Base-by-base conservation (phyloP, 306 rosid species). In the Vigna angularis region DNA sequence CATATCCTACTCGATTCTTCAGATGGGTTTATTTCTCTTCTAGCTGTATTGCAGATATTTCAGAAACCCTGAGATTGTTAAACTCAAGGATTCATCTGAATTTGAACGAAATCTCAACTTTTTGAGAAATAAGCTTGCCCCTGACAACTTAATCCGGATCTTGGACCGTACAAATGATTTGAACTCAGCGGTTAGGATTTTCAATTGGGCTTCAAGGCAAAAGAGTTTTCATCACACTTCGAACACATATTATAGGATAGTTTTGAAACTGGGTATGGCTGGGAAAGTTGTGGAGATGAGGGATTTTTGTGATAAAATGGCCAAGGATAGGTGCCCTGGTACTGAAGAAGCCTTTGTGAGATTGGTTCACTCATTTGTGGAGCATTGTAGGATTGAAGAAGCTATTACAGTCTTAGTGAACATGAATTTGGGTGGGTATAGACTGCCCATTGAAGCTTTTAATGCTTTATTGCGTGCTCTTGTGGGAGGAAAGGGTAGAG, bases 121-220 rank as follows among this genome's bases (percentile, higher is more conserved):
- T 73, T 79, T 87, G 88, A 85, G 80, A 58, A 85, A 79, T 66
- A 83, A 83, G 81, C 91, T 89, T 86, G 86, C 56, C 45, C 90
- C 92, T 9, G 90, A 88, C 45, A 88, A 75, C 79, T 85, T 90
- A 57, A 83, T 84, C 77, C 81, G 83, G 67, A 86, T 89, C 74
- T 79, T 91, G 87, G 86, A 92, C 32, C 66, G 58, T 22, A 90
- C 91, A 8, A 74, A 74, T 52, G 94, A 88, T 79, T 81, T 91
- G 88, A 83, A 61, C 83, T 83, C 91, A 17, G 92, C 91, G 44
- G 76, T 89, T 76, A 89, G 82, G 89, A 81, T 88, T 42, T 95
- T 91, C 86, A 91, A 89, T 81, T 89, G 97, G 94, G 90, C 93
- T 71, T 85, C 93, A n/a, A 81, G 74, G 17, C 95, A 91, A 69